A percentile compares a stretch with the other conserved stretches of the same genome.
These are phyloP conservation scores for Pichia sp. DNA, from an alignment of 1,139 yeast genomes.

Conservation along the genomic window DNA sequence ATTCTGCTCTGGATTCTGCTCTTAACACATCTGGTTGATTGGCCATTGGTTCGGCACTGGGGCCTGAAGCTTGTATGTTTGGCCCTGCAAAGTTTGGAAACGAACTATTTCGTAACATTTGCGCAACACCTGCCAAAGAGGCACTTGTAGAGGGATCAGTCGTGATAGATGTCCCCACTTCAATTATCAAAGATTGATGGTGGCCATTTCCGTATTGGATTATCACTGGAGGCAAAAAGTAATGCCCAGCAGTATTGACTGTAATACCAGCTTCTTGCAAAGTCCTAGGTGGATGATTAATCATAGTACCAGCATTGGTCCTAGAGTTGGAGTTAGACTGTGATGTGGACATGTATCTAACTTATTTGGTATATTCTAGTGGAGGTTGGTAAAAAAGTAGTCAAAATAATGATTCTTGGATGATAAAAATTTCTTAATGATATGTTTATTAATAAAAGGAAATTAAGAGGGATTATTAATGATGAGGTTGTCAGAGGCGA, in stretches of 20 bases:
- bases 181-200: slow-evolving; percentile 24
- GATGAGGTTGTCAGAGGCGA: too few relatives aligned
- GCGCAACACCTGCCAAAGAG: slow-evolving; percentile 3
- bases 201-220: slow-evolving; percentile 26
- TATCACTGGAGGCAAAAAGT: slow-evolving; percentile 25
- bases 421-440: too few relatives aligned
- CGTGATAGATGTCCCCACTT: slow-evolving; percentile 23
- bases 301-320: neutral
- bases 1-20: too few relatives aligned
- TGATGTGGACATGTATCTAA: neutral
- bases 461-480: too few relatives aligned
- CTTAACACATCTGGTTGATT: too few relatives aligned
- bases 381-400: too few relatives aligned
- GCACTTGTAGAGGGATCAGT: slow-evolving; percentile 1
- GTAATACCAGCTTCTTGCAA: slow-evolving; percentile 18
- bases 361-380: neutral
- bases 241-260: slow-evolving; percentile 19
- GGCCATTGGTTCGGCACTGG: neutral
- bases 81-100: neutral
- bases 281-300: slow-evolving; percentile 1
- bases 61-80: neutral
- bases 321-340: neutral
- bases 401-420: too few relatives aligned
- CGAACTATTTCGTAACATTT: slow-evolving; percentile 6
- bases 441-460: too few relatives aligned